These are phyloP conservation scores for Dothidotthia symphoricarpi DNA, from an alignment of 2,329 filamentous ascomycete species.

Conservation along the genomic window DNA sequence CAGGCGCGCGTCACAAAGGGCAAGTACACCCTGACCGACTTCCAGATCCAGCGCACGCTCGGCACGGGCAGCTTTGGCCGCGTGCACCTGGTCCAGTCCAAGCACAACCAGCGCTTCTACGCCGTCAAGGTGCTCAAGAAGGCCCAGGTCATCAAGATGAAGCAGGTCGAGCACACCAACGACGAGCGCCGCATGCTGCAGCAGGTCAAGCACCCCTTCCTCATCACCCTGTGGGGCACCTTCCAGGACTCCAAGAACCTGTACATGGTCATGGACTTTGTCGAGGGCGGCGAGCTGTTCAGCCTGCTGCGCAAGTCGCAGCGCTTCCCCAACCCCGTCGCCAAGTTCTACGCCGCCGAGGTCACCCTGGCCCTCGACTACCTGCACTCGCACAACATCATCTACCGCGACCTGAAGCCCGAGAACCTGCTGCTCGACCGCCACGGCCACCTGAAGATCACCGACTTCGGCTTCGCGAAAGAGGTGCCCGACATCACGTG, in stretches of 20 bases:
- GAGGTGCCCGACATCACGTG: conserved; percentile 98
- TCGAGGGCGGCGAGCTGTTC: conserved; percentile 96
- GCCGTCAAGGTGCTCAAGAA: conserved; percentile 99
- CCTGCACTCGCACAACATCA: conserved; percentile 90
- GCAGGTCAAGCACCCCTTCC: conserved; percentile 95
- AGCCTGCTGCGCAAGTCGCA: conserved; percentile 90
- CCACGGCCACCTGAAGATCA: conserved; percentile 94
- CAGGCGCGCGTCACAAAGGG: conserved; percentile 76
- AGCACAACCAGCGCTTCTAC: conserved; percentile 97
- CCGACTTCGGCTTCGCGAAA: conserved; percentile 98
- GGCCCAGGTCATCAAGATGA: conserved; percentile 98
- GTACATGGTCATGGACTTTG: conserved; percentile 99
- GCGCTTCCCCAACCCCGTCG: conserved; percentile 97
- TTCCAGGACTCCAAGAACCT: conserved; percentile 94
- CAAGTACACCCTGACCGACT: conserved; percentile 92
- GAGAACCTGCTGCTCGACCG: conserved; percentile 90
- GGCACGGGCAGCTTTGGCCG: conserved; percentile 96
- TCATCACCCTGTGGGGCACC: conserved; percentile 97
- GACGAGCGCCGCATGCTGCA: conserved; percentile 95
- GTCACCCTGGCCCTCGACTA: conserved; percentile 95
- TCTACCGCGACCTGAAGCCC: conserved; percentile 95
- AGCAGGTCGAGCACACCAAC: conserved; percentile 99
- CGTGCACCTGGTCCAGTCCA: conserved; percentile 94
- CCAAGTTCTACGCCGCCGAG: conserved; percentile 98
- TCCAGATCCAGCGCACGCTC: conserved; percentile 83